phyloP scores from a whole-genome alignment of 2,329 filamentous ascomycete species.

The Aspergillus transmontanensis region DNA sequence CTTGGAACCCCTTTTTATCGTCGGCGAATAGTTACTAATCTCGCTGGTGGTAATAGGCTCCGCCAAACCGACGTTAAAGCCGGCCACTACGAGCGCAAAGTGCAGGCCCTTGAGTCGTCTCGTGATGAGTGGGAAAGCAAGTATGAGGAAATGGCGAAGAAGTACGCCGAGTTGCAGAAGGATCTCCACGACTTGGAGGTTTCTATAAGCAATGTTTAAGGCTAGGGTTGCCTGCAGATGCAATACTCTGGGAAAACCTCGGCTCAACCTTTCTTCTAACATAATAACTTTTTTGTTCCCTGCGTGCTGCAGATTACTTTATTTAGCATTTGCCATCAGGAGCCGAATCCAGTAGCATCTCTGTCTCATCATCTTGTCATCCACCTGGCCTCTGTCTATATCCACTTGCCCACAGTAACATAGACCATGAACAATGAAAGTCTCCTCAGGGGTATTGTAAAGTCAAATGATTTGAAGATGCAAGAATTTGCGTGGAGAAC shows the following conservation, averaged over 20 bases:
- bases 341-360: constrained; percentile 22
- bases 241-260: constrained; percentile 32
- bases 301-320: constrained; percentile 30
- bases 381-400: constrained; percentile 16
- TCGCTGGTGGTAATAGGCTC: constrained; percentile 63
- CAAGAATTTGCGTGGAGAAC: constrained; percentile 6
- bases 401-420: constrained; percentile 15
- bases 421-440: constrained; percentile 18
- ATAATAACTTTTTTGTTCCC: constrained; percentile 26
- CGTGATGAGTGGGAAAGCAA: constrained; percentile 95
- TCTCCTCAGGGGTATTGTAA: constrained; percentile 2
- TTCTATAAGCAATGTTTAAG: constrained; percentile 92
- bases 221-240: constrained; percentile 34
- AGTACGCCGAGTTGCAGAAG: constrained; percentile 80
- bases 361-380: constrained; percentile 17
- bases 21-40: constrained; percentile 17
- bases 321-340: constrained; percentile 22
- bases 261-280: constrained; percentile 29
- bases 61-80: constrained; percentile 99
- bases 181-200: constrained; percentile 87
- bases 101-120: constrained; percentile 89
- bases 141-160: constrained; percentile 96
- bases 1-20: neutral
- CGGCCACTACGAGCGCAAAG: constrained; percentile 98
- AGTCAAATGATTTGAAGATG: neutral